Evolutionary conservation across 2,329 filamentous ascomycete genomes (phyloP).

Genomic region (Metarhizium humberi): DNA sequence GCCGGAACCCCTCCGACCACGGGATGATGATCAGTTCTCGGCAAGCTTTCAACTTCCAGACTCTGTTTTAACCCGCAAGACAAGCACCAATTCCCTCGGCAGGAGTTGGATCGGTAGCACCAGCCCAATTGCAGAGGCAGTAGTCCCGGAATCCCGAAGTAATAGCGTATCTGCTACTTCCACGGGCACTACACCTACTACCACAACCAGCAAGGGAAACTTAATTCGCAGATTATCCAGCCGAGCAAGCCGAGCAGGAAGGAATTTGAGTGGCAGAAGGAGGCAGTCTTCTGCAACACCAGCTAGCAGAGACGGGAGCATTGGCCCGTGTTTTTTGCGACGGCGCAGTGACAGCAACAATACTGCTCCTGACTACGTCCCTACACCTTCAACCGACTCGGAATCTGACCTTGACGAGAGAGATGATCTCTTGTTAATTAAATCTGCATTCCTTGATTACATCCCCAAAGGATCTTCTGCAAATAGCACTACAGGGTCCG

Average conservation of each 20-base stretch:
- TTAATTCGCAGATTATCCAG: conserved; percentile 82
- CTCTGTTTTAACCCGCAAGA: conserved; percentile 51
- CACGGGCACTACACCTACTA: conserved; percentile 4
- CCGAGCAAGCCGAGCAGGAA: conserved; percentile 67
- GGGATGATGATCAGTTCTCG: conserved; percentile 42
- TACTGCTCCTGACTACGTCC: conserved; percentile 44
- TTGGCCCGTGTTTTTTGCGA: conserved; percentile 80
- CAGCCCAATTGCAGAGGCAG: conserved; percentile 42
- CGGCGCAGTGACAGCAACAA: conserved; percentile 84
- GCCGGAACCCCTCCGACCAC: conserved; percentile 51
- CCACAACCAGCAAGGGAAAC: conserved; percentile 23
- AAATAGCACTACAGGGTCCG: conserved; percentile 37
- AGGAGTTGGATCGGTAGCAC: conserved; percentile 49
- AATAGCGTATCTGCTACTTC: conserved; percentile 5
- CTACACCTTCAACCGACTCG: conserved; percentile 34
- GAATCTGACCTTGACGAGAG: conserved; percentile 48
- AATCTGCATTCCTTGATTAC: conserved; percentile 33
- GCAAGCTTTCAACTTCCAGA: conserved; percentile 63
- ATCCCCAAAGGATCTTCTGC: conserved; percentile 36
- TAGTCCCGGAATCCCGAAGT: conserved; percentile 13
- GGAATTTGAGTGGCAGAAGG: conserved; percentile 52
- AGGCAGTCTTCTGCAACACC: conserved; percentile 70
- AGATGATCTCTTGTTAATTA: conserved; percentile 30
- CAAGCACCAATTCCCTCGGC: conserved; percentile 53
- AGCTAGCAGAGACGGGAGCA: conserved; percentile 74